These are phyloP conservation scores for Candida corydali DNA, from an alignment of 805 yeast species.

Conservation along the genomic window DNA sequence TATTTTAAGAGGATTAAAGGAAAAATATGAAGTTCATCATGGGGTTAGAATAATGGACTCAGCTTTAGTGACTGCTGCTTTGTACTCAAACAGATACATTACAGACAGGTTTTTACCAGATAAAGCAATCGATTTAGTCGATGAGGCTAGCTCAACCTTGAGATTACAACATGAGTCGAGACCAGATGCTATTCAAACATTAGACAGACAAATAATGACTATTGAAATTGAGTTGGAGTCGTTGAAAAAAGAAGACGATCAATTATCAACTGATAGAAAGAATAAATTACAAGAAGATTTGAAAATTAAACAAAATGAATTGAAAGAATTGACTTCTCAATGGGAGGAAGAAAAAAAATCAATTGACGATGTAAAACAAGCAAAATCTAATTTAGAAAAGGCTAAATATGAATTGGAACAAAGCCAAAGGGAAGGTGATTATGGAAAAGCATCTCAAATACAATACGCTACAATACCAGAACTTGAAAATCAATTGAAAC, in stretches of 20 bases:
- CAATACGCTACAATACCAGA: constrained; percentile 86
- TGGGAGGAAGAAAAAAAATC: constrained; percentile 84
- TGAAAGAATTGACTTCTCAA: constrained; percentile 64
- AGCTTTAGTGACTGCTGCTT: constrained; percentile 91
- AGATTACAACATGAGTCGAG: constrained; percentile 94
- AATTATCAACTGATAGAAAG: constrained; percentile 73
- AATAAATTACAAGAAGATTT: constrained; percentile 69
- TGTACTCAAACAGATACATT: constrained; percentile 82
- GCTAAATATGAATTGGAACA: constrained; percentile 81
- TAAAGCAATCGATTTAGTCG: constrained; percentile 94
- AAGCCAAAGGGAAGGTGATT: constrained; percentile 80
- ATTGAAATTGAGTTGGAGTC: constrained; percentile 94
- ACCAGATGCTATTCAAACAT: constrained; percentile 87
- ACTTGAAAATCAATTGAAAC: constrained; percentile 59
- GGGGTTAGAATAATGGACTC: constrained; percentile 93
- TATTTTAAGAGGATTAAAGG: constrained; percentile 89
- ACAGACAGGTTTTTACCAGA: constrained; percentile 92
- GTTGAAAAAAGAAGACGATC: constrained; percentile 86
- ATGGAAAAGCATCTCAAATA: constrained; percentile 82
- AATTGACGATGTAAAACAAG: constrained; percentile 71
- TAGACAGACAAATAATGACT: constrained; percentile 88
- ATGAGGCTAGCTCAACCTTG: constrained; percentile 94
- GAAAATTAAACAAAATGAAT: constrained; percentile 57
- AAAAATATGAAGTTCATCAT: constrained; percentile 93
- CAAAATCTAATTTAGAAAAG: constrained; percentile 79